Evolutionary conservation across 2,329 filamentous ascomycete species (phyloP).

Genomic region (Fusarium sp.): DNA sequence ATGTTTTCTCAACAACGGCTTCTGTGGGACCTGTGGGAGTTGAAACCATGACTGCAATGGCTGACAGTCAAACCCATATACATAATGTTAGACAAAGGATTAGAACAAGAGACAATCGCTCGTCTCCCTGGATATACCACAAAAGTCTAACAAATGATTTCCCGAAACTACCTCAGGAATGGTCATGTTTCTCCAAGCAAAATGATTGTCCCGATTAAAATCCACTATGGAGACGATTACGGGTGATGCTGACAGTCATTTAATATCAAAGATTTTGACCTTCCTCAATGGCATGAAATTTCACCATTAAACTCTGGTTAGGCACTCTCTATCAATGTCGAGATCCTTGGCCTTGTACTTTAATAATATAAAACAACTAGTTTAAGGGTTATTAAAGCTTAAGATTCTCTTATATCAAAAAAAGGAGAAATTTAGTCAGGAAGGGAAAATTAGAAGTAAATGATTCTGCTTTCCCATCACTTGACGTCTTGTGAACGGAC

Average conservation of each 20-base stretch:
- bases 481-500: too few species aligned
- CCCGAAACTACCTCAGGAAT: conserved; percentile 11
- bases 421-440: too few species aligned
- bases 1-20: conserved; percentile 12
- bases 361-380: too few species aligned
- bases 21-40: neutral
- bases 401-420: too few species aligned
- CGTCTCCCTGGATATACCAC: neutral
- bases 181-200: conserved; percentile 5
- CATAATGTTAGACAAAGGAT: conserved; percentile 4
- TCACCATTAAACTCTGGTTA: neutral
- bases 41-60: neutral
- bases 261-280: neutral
- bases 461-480: too few species aligned
- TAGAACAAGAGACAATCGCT: conserved; percentile 6
- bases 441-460: too few species aligned
- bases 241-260: conserved; percentile 2
- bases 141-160: neutral
- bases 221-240: conserved; percentile 14
- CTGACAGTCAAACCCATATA: neutral
- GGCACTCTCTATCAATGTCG: too few species aligned
- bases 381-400: too few species aligned
- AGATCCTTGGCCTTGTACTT: too few species aligned
- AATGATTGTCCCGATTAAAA: neutral
- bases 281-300: neutral